Evolutionary conservation across 1,284 basidiomycete genomes (phyloP).

Genomic region (Ceratobasidium sp.): DNA sequence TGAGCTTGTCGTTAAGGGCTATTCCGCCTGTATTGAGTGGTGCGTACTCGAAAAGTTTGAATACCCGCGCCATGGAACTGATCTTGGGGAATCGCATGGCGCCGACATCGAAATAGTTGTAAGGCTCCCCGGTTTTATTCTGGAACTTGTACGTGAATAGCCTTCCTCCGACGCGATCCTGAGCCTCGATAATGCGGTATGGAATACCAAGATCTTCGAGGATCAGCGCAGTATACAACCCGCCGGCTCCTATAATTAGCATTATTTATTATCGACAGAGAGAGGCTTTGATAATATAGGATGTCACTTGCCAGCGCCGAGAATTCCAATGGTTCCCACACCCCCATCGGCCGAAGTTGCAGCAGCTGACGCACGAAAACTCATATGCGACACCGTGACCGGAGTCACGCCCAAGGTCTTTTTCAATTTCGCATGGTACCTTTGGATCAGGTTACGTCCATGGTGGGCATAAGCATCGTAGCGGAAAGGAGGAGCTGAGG

Average conservation of each 20-base stretch:
- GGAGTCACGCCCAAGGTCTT: not conserved
- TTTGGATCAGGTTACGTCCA: not conserved
- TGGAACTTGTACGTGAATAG: conserved; percentile 19
- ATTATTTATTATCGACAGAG: not conserved
- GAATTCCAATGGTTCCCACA: not conserved
- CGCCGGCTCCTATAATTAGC: not conserved
- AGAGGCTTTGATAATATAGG: not conserved
- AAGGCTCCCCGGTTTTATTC: not conserved
- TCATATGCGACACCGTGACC: not conserved
- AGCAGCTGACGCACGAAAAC: not conserved
- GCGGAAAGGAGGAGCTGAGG: not conserved
- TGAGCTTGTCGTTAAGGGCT: not conserved
- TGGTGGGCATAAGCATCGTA: conserved; percentile 6
- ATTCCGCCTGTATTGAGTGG: not conserved
- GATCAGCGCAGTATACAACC: conserved; percentile 1
- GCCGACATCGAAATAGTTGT: conserved; percentile 52
- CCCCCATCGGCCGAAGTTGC: not conserved
- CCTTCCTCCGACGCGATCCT: not conserved
- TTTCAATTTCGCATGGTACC: not conserved
- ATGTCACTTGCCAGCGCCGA: not conserved
- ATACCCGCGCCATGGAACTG: conserved; percentile 53
- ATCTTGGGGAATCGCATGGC: conserved; percentile 56
- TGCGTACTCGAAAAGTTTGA: conserved; percentile 50
- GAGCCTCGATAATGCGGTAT: conserved; percentile 4
- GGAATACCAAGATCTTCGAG: not conserved